Conservation (phyloP, 2,329 filamentous ascomycete species). For the Pseudogymnoascus sp. region DNA sequence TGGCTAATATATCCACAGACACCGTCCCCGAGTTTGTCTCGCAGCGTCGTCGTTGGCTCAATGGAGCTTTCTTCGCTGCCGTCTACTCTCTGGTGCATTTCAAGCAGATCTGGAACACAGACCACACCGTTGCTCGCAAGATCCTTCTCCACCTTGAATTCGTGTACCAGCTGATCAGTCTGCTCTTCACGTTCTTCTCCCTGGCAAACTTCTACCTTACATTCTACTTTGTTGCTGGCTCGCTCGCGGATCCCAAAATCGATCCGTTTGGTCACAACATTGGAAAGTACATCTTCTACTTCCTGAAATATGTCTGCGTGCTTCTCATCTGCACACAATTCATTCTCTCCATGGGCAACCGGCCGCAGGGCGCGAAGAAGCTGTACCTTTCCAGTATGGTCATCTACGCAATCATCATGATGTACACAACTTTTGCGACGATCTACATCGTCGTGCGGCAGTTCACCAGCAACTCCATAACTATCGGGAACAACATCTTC, state of each 20-base stretch:
- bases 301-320: constrained; percentile 77
- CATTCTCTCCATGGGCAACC: constrained; percentile 91
- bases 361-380: constrained; percentile 87
- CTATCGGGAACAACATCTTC: constrained; percentile 79
- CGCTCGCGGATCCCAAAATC: constrained; percentile 65
- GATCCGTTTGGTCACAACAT: constrained; percentile 90
- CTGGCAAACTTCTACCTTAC: constrained; percentile 98
- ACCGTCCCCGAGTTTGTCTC: constrained; percentile 94
- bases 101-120: constrained; percentile 83
- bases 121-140: constrained; percentile 85
- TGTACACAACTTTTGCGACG: constrained; percentile 83
- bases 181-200: constrained; percentile 96
- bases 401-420: constrained; percentile 89
- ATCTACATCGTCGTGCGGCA: constrained; percentile 86
- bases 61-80: constrained; percentile 96
- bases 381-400: constrained; percentile 85
- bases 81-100: constrained; percentile 97
- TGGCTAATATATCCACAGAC: constrained; percentile 44
- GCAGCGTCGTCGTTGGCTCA: constrained; percentile 92
- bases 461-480: constrained; percentile 46
- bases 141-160: constrained; percentile 91
- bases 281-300: constrained; percentile 74
- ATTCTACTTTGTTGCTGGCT: constrained; percentile 96
- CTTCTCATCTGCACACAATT: constrained; percentile 92
- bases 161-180: constrained; percentile 84